These are phyloP conservation scores for Trichoderma brevicompactum DNA, from an alignment of 2,329 filamentous ascomycete species.

Conservation along the genomic window DNA sequence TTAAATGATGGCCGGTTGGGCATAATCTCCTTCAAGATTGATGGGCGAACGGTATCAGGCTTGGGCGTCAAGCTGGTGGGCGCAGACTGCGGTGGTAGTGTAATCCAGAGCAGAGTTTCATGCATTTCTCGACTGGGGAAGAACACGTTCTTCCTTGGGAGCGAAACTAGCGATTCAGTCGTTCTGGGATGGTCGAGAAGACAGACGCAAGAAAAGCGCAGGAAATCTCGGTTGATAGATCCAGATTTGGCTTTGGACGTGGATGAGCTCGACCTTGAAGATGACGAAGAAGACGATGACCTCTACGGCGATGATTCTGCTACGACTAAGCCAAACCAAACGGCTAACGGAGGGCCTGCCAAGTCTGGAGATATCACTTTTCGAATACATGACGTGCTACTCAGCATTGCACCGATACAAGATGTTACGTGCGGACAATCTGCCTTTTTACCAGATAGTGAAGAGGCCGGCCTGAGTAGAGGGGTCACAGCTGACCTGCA, in stretches of 20 bases:
- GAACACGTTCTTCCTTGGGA: constrained; percentile 80
- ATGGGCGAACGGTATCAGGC: constrained; percentile 89
- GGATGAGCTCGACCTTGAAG: constrained; percentile 58
- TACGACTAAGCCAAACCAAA: constrained; percentile 57
- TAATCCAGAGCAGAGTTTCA: constrained; percentile 67
- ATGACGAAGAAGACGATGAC: constrained; percentile 68
- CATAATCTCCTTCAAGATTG: constrained; percentile 80
- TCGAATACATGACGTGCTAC: constrained; percentile 73
- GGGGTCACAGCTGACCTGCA: constrained; percentile 62
- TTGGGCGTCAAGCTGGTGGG: constrained; percentile 72
- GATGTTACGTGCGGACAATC: constrained; percentile 72
- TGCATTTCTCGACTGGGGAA: constrained; percentile 71
- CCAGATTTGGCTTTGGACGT: constrained; percentile 55
- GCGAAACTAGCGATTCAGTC: constrained; percentile 79
- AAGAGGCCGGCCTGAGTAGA: constrained; percentile 48
- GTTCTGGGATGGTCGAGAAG: constrained; percentile 80
- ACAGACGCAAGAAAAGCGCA: constrained; percentile 65
- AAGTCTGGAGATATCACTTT: constrained; percentile 72
- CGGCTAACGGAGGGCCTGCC: constrained; percentile 43
- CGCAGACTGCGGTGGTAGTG: constrained; percentile 62
- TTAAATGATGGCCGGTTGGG: constrained; percentile 75
- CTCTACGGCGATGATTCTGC: constrained; percentile 65
- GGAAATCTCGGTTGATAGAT: constrained; percentile 63
- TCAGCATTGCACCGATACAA: constrained; percentile 79
- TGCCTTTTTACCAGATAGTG: constrained; percentile 48